Percentiles rank a stretch among this genome's conserved stretches.
Conservation (phyloP, 1,284 basidiomycete species). For the Melampsora occidentalis region DNA sequence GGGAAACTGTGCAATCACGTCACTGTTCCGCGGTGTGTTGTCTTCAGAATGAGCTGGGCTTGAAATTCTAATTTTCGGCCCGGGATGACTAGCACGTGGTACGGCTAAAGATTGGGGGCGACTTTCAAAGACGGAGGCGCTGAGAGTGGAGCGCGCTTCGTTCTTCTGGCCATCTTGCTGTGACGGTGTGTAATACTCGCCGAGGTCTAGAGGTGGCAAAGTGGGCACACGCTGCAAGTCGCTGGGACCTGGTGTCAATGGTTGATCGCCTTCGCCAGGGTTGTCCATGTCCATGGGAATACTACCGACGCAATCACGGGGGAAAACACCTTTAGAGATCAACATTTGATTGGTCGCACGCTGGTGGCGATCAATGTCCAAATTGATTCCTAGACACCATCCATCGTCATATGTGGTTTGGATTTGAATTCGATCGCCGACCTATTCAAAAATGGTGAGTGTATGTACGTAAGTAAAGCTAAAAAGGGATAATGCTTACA, state of each 20-base stretch:
- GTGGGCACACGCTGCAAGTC: neutral
- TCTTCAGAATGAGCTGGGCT: no score
- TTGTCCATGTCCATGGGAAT: neutral
- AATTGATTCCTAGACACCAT: slow-evolving; percentile 37
- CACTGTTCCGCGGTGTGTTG: no score
- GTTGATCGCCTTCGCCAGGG: neutral
- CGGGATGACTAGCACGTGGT: no score
- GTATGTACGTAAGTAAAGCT: no score
- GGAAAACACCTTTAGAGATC: slow-evolving; percentile 31
- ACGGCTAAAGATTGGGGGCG: no score
- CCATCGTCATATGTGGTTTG: slow-evolving; percentile 34
- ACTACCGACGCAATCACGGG: slow-evolving; percentile 31
- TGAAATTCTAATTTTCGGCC: no score
- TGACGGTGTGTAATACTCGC: no score
- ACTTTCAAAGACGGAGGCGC: no score
- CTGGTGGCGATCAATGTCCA: slow-evolving; percentile 10
- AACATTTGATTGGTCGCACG: neutral
- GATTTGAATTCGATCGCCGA: slow-evolving; percentile 32
- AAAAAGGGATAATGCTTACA: neutral
- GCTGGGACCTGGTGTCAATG: neutral
- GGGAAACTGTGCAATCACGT: no score
- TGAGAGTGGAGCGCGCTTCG: no score
- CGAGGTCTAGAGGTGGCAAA: neutral
- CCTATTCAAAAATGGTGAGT: neutral
- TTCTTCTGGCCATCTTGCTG: no score